Evolutionary conservation across 129 eudicot species (phyloP).

Genomic region (Helianthus tuberosus): DNA sequence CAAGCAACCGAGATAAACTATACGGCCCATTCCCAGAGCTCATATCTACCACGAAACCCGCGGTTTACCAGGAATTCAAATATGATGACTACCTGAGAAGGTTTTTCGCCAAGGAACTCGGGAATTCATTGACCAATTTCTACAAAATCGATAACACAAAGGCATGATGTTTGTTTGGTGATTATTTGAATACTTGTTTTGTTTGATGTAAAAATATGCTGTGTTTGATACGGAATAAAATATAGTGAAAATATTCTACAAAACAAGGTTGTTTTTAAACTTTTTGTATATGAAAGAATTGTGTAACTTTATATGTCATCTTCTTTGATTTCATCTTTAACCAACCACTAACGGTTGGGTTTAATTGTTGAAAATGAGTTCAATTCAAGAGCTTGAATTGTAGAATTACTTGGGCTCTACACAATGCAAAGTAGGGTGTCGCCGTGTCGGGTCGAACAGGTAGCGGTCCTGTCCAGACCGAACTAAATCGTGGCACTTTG

Average conservation of each 20-base stretch:
- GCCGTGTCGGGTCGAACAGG: no score
- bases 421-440: no score
- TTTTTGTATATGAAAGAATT: no score
- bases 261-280: background rate
- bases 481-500: no score
- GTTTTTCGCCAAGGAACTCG: slow-evolving; percentile 59
- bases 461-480: no score
- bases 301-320: no score
- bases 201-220: background rate
- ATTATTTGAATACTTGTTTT: background rate
- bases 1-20: slow-evolving; percentile 38
- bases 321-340: no score
- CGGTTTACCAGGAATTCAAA: slow-evolving; percentile 39
- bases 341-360: background rate
- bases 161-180: background rate
- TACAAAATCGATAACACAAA: slow-evolving; percentile 34
- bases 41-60: slow-evolving; percentile 50
- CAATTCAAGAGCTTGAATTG: no score
- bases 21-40: slow-evolving; percentile 64
- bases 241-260: slow-evolving; percentile 6
- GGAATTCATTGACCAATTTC: slow-evolving; percentile 48
- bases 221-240: background rate
- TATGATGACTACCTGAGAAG: slow-evolving; percentile 45
- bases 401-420: no score
- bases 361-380: background rate